Percentiles rank a stretch among this genome's conserved stretches.
phyloP scores from a whole-genome alignment of 495 filamentous ascomycete genomes.

The Rusavskia elegans region DNA sequence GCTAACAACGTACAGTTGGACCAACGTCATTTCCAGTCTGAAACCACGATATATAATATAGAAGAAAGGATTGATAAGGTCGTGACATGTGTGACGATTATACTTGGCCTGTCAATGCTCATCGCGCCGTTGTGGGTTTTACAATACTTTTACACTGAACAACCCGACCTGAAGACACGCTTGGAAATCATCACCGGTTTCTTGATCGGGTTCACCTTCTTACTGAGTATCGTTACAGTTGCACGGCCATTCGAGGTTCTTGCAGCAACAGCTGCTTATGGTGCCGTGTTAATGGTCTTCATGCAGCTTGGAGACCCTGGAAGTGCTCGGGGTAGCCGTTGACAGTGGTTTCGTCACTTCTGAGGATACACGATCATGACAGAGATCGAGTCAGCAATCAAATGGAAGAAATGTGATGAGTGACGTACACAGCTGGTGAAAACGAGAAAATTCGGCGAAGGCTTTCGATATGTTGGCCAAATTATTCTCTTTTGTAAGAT shows the following conservation, averaged over 20 bases:
- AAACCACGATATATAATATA: slow-evolving; percentile 7
- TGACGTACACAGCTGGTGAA: too few relatives aligned
- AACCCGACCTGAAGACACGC: not conserved
- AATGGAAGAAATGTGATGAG: too few relatives aligned
- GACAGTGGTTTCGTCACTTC: too few relatives aligned
- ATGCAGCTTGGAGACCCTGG: slow-evolving; percentile 17
- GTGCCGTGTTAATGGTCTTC: slow-evolving; percentile 21
- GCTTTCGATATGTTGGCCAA: too few relatives aligned
- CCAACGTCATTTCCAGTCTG: slow-evolving; percentile 4
- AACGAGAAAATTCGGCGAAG: too few relatives aligned
- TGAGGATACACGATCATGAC: too few relatives aligned
- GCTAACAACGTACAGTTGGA: not conserved
- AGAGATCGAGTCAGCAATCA: too few relatives aligned
- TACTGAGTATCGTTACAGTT: slow-evolving; percentile 11
- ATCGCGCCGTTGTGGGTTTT: slow-evolving; percentile 20
- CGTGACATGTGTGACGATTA: slow-evolving; percentile 10
- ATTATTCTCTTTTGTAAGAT: too few relatives aligned
- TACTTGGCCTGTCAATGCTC: slow-evolving; percentile 15
- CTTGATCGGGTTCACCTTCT: slow-evolving; percentile 13
- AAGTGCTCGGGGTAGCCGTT: not conserved
- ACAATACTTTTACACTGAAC: not conserved
- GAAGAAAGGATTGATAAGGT: slow-evolving; percentile 15
- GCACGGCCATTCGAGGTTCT: slow-evolving; percentile 18
- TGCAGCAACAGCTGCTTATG: slow-evolving; percentile 22
- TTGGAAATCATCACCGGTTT: slow-evolving; percentile 17